Evolutionary conservation across 208 protist genomes (phyloP).

Genomic region (Acanthamoeba sp.): DNA sequence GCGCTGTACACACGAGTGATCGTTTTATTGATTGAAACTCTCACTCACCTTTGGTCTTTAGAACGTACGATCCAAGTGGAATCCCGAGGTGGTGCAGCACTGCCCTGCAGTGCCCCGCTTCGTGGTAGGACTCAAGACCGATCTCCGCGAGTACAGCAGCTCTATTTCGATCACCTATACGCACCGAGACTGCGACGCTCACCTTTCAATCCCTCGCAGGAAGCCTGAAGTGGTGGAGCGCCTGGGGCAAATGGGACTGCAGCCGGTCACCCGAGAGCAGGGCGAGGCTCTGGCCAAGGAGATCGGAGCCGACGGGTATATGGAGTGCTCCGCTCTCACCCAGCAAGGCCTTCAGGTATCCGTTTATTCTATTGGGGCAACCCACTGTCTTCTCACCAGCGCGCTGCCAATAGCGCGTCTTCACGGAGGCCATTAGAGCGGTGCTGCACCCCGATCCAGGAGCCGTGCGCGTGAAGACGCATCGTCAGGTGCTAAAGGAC

Average conservation of each 20-base stretch:
- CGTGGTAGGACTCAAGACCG: constrained; percentile 94
- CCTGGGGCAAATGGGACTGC: constrained; percentile 81
- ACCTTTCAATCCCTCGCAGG: too few species aligned
- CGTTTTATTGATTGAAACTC: too few species aligned
- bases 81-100: constrained; percentile 87
- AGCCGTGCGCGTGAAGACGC: neutral
- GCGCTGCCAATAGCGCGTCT: neutral
- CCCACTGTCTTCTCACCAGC: neutral
- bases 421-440: neutral
- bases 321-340: constrained; percentile 94
- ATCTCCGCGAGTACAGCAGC: constrained; percentile 86
- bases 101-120: constrained; percentile 88
- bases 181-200: too few species aligned
- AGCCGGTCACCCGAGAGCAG: constrained; percentile 83
- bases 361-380: neutral
- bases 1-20: too few species aligned
- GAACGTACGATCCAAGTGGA: constrained; percentile 87
- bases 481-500: neutral
- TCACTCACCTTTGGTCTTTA: constrained; percentile 21
- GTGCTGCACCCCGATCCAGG: neutral
- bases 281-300: constrained; percentile 88
- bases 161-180: too few species aligned
- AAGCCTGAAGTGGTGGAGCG: constrained; percentile 73
- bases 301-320: constrained; percentile 91
- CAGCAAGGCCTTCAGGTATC: constrained; percentile 90